Conservation (phyloP, 257 asterid genomes). For the Solanum rostratum region DNA sequence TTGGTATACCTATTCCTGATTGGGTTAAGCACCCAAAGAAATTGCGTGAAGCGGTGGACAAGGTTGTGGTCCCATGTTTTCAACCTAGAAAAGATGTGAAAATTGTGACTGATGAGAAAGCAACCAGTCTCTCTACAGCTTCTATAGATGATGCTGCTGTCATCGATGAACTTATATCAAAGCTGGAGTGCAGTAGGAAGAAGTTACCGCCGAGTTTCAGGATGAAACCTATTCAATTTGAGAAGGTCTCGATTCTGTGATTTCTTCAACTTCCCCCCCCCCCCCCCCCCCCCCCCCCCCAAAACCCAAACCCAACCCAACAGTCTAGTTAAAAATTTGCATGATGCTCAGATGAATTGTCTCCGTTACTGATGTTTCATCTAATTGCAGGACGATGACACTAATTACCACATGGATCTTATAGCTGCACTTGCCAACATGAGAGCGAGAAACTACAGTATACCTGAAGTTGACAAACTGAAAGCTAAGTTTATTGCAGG, state of each 20-base stretch:
- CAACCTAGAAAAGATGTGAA: slow-evolving; percentile 59
- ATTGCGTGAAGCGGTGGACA: slow-evolving; percentile 58
- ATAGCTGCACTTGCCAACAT: slow-evolving; percentile 90
- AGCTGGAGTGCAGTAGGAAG: slow-evolving; percentile 54
- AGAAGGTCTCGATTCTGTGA: slow-evolving; percentile 40
- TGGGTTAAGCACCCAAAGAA: slow-evolving; percentile 72
- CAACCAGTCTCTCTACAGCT: slow-evolving; percentile 64
- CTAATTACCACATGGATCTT: slow-evolving; percentile 85
- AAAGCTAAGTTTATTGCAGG: slow-evolving; percentile 91
- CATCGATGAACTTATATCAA: slow-evolving; percentile 49
- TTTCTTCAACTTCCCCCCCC: too few relatives aligned
- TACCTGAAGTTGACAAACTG: slow-evolving; percentile 86
- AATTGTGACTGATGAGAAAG: slow-evolving; percentile 86
- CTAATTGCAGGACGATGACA: slow-evolving; percentile 66
- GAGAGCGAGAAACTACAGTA: slow-evolving; percentile 90
- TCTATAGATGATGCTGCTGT: slow-evolving; percentile 74
- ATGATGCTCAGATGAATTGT: background rate
- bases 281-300: too few relatives aligned
- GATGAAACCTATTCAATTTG: slow-evolving; percentile 92
- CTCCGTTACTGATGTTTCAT: background rate
- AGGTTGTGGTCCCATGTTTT: slow-evolving; percentile 54
- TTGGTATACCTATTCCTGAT: slow-evolving; percentile 66
- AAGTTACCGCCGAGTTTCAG: slow-evolving; percentile 42
- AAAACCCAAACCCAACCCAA: background rate
- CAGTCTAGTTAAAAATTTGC: background rate